Evolutionary conservation across 2,329 filamentous ascomycete species (phyloP).

Genomic region (Grosmannia huntii): DNA sequence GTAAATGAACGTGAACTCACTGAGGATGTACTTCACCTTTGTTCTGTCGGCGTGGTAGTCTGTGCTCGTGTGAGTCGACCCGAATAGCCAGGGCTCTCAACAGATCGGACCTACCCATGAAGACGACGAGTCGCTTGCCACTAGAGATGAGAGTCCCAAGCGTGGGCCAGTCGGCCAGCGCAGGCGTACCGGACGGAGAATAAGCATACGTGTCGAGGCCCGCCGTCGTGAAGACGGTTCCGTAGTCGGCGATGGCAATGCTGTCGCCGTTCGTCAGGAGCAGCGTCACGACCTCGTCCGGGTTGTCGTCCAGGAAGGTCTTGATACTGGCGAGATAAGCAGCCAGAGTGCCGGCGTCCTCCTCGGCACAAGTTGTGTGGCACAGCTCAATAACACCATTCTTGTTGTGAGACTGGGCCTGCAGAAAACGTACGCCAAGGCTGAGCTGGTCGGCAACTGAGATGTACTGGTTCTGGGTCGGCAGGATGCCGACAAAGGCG

Average conservation of each 20-base stretch:
- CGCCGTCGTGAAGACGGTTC: conserved; percentile 37
- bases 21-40: conserved; percentile 47
- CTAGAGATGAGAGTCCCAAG: conserved; percentile 50
- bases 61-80: conserved; percentile 20
- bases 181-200: conserved; percentile 27
- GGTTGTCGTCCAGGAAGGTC: conserved; percentile 44
- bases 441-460: conserved; percentile 44
- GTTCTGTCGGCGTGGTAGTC: conserved; percentile 44
- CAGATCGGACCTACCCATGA: conserved; percentile 42
- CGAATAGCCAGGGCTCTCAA: not conserved
- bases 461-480: conserved; percentile 47
- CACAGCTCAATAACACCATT: conserved; percentile 44
- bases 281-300: conserved; percentile 49
- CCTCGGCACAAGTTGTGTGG: conserved; percentile 48
- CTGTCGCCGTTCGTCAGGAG: conserved; percentile 49
- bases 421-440: conserved; percentile 50
- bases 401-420: conserved; percentile 48
- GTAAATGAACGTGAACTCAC: conserved; percentile 50
- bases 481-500: conserved; percentile 44
- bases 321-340: conserved; percentile 44
- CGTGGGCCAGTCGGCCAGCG: conserved; percentile 53
- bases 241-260: conserved; percentile 43
- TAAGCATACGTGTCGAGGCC: conserved; percentile 47
- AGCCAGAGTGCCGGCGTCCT: conserved; percentile 44
- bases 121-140: conserved; percentile 53